phyloP scores from a whole-genome alignment of 768 basidiomycete species.

The Pilatotrama ljubarskyi region DNA sequence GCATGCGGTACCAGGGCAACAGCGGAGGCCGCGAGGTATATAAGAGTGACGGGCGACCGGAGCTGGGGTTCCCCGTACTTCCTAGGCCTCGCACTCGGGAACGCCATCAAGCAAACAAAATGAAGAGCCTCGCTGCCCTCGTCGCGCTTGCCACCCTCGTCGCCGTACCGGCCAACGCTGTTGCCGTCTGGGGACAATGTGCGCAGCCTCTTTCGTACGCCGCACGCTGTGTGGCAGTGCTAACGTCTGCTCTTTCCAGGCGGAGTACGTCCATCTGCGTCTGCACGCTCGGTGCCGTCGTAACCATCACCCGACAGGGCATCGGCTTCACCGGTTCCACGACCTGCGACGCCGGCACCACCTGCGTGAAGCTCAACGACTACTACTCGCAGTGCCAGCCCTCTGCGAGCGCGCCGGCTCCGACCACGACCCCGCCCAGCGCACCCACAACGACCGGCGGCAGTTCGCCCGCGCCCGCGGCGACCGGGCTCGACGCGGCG shows the following conservation, averaged over 20 bases:
- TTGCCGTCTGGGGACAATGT: constrained; percentile 43
- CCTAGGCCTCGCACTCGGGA: background rate
- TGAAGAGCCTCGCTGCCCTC: constrained; percentile 28
- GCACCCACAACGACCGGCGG: constrained; percentile 9
- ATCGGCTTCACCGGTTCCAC: constrained; percentile 38
- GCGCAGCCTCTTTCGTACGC: constrained; percentile 2
- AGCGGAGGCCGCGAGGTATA: background rate
- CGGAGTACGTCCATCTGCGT: constrained; percentile 20
- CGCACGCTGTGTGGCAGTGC: background rate
- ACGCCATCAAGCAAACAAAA: background rate
- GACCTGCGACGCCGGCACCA: constrained; percentile 35
- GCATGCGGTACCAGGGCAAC: background rate
- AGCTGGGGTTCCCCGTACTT: background rate
- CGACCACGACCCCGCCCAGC: constrained; percentile 9
- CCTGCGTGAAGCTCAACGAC: constrained; percentile 34
- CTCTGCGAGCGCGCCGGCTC: constrained; percentile 20
- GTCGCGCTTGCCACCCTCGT: constrained; percentile 25
- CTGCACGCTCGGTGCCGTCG: background rate
- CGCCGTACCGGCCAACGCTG: constrained; percentile 25
- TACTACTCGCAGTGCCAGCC: constrained; percentile 39
- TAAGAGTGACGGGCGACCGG: background rate
- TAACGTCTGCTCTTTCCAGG: constrained; percentile 19
- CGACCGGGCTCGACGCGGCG: constrained; percentile 28
- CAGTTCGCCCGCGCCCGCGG: constrained; percentile 20
- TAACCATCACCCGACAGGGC: constrained; percentile 8